Evolutionary conservation across 2,329 filamentous ascomycete species (phyloP).

Genomic region (Exserohilum rostratum): DNA sequence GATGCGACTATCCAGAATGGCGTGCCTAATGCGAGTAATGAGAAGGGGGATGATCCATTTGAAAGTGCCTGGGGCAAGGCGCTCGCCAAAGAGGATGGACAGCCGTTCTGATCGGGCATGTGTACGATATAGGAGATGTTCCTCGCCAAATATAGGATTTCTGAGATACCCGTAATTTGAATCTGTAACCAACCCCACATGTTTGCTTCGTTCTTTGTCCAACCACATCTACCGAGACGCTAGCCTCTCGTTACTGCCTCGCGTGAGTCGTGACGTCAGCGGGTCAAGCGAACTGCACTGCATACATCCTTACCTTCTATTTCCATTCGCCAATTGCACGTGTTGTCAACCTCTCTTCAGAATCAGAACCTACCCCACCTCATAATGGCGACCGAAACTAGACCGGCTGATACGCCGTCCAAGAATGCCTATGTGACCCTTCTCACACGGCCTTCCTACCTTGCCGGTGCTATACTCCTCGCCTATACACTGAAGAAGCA

Average conservation of each 20-base stretch:
- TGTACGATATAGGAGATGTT: not conserved
- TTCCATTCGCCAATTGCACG: not conserved
- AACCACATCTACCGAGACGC: not conserved
- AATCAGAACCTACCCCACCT: not conserved
- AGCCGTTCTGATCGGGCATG: conserved; percentile 18
- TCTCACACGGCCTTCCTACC: conserved; percentile 59
- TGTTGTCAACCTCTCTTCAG: not conserved
- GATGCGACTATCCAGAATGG: conserved; percentile 61
- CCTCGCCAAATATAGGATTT: conserved; percentile 9
- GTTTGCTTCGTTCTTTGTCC: not conserved
- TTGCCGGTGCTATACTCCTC: conserved; percentile 59
- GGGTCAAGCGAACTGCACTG: not conserved
- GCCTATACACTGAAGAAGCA: conserved; percentile 57
- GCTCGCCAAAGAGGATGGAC: conserved; percentile 53
- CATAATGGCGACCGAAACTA: conserved; percentile 17
- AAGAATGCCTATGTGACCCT: conserved; percentile 57
- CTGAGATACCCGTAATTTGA: conserved; percentile 30
- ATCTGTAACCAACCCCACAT: conserved; percentile 1
- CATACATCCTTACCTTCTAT: not conserved
- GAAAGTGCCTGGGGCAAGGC: conserved; percentile 76
- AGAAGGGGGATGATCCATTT: conserved; percentile 58
- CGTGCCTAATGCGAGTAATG: conserved; percentile 44
- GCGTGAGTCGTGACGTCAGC: conserved; percentile 31
- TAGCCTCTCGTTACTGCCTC: not conserved
- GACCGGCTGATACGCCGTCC: not conserved